Evolutionary conservation across 1,284 basidiomycete genomes (phyloP).

Genomic region (Earliella scabrosa): DNA sequence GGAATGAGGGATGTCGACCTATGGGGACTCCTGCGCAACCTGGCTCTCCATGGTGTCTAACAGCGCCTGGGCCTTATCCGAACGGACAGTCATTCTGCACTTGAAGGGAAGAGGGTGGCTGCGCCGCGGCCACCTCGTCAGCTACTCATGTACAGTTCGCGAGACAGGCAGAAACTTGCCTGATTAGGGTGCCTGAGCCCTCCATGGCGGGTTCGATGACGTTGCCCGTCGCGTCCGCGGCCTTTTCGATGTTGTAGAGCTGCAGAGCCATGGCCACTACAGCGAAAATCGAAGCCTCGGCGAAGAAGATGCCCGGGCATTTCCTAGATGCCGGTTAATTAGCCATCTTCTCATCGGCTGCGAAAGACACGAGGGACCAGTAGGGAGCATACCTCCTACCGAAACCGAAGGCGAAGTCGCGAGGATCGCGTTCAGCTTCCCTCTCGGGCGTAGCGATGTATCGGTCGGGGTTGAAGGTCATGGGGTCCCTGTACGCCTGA

Average conservation of each 20-base stretch:
- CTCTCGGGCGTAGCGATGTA: conserved; percentile 24
- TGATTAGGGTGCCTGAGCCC: conserved; percentile 26
- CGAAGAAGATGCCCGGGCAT: conserved; percentile 29
- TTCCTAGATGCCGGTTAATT: conserved; percentile 11
- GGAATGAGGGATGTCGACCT: background rate
- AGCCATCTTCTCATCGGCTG: background rate
- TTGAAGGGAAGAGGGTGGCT: conserved; percentile 37
- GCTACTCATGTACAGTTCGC: background rate
- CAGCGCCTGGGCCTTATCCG: conserved; percentile 22
- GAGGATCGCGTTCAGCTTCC: conserved; percentile 26
- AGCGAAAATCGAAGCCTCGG: conserved; percentile 38
- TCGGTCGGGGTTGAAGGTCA: conserved; percentile 34
- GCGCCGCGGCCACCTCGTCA: background rate
- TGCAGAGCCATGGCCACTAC: conserved; percentile 34
- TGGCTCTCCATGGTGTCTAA: conserved; percentile 6
- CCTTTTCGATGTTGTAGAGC: conserved; percentile 34
- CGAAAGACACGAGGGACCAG: background rate
- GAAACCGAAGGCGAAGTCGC: conserved; percentile 31
- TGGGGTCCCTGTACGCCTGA: conserved; percentile 31
- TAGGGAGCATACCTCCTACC: conserved; percentile 27
- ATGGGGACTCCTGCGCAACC: background rate
- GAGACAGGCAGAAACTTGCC: conserved; percentile 16
- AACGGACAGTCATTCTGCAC: conserved; percentile 33
- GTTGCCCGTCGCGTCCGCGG: conserved; percentile 24
- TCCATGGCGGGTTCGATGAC: conserved; percentile 23